Conservation (phyloP, 1,139 yeast genomes). For the Saccharomyces hybrid region DNA sequence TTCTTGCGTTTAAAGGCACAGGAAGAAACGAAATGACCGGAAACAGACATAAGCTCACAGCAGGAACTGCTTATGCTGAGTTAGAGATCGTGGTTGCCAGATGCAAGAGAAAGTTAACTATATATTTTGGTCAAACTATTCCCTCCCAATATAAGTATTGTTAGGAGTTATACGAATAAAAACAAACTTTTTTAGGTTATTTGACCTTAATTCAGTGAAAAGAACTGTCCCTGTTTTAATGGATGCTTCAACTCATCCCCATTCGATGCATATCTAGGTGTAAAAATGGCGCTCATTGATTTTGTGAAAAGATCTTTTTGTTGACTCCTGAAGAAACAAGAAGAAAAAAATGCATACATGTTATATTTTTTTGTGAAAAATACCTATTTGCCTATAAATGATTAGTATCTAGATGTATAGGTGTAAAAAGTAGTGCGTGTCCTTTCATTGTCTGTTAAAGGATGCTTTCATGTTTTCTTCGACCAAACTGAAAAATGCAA, state of each 20-base stretch:
- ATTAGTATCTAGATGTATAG: neutral
- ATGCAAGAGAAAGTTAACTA: neutral
- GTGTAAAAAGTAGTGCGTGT: neutral
- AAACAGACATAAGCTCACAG: neutral
- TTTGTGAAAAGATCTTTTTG: too few species aligned
- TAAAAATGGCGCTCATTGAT: too few species aligned
- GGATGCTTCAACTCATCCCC: too few species aligned
- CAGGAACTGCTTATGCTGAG: neutral
- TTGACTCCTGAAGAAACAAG: neutral
- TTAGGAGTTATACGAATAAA: neutral
- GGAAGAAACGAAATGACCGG: neutral
- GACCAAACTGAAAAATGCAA: neutral
- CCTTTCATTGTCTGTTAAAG: neutral
- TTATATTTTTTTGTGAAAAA: neutral
- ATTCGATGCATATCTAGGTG: too few species aligned
- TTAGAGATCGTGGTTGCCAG: neutral
- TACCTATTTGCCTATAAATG: neutral
- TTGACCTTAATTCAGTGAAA: too few species aligned
- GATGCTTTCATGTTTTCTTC: neutral
- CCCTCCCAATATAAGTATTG: too few species aligned
- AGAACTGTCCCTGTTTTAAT: too few species aligned
- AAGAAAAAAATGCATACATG: neutral
- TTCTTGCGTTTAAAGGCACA: neutral
- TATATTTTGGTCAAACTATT: neutral
- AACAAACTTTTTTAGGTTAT: neutral